These are phyloP conservation scores for Globisporangium echinulatum DNA, from an alignment of 352 stramenopile genomes.

Conservation along the genomic window DNA sequence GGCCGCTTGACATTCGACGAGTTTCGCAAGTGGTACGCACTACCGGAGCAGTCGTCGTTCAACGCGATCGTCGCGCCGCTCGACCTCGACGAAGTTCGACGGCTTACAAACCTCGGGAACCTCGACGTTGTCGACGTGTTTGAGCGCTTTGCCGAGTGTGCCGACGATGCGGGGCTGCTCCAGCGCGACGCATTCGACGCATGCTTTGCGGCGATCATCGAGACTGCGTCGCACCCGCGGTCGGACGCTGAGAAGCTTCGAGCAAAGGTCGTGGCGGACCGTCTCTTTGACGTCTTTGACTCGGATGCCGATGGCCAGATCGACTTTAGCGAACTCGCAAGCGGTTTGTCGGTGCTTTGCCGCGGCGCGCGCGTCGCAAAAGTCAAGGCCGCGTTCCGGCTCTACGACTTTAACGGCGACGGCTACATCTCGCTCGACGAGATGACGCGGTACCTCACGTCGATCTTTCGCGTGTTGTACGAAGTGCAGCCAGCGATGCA, in stretches of 20 bases:
- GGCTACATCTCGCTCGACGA: conserved; percentile 82
- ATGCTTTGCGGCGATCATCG: conserved; percentile 69
- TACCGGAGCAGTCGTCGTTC: conserved; percentile 59
- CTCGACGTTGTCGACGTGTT: conserved; percentile 85
- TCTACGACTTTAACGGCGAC: conserved; percentile 86
- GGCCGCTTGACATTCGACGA: conserved; percentile 81
- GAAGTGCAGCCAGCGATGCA: conserved; percentile 74
- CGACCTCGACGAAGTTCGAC: conserved; percentile 76
- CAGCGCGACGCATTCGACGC: conserved; percentile 62
- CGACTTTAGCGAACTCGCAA: conserved; percentile 83
- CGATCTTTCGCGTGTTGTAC: conserved; percentile 86
- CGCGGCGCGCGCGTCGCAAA: conserved; percentile 77
- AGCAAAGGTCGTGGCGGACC: conserved; percentile 64
- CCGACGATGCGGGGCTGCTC: conserved; percentile 50
- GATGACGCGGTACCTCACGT: conserved; percentile 83
- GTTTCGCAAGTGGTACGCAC: conserved; percentile 80
- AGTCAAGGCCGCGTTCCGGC: conserved; percentile 70
- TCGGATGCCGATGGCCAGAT: conserved; percentile 68
- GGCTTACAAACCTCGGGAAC: conserved; percentile 76
- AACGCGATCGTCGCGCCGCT: conserved; percentile 67
- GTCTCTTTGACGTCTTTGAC: conserved; percentile 80
- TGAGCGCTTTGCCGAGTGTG: conserved; percentile 73
- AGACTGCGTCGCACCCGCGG: conserved; percentile 50
- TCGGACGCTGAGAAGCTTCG: conserved; percentile 59
- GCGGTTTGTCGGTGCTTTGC: conserved; percentile 79